phyloP scores from a whole-genome alignment of 768 basidiomycete genomes.

The Mycena polygramma region DNA sequence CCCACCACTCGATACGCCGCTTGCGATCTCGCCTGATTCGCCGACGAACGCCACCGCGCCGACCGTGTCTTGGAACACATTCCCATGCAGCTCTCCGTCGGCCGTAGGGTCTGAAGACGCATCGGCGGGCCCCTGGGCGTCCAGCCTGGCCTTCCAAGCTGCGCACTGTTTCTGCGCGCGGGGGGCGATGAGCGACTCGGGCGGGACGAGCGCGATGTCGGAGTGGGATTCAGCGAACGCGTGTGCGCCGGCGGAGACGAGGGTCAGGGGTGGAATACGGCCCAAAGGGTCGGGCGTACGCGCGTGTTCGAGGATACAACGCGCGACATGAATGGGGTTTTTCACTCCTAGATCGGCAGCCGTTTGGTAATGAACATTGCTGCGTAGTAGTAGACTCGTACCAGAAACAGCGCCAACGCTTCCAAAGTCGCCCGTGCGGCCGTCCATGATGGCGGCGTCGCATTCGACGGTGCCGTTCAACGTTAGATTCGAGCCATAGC shows the following conservation, averaged over 20 bases:
- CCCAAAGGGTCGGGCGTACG: constrained; percentile 64
- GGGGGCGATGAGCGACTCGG: constrained; percentile 63
- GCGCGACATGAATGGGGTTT: constrained; percentile 78
- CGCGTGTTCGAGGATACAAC: constrained; percentile 67
- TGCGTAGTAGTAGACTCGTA: constrained; percentile 37
- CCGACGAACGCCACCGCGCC: constrained; percentile 76
- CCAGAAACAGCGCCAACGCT: constrained; percentile 82
- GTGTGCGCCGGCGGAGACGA: constrained; percentile 73
- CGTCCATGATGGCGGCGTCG: constrained; percentile 82
- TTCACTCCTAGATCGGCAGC: constrained; percentile 62
- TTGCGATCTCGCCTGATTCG: constrained; percentile 58
- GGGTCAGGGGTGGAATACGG: constrained; percentile 78
- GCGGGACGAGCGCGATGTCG: constrained; percentile 47
- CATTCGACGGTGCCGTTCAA: constrained; percentile 82
- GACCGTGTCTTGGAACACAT: constrained; percentile 80
- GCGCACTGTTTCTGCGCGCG: constrained; percentile 68
- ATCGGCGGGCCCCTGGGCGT: not conserved
- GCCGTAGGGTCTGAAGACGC: not conserved
- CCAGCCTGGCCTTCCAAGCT: constrained; percentile 68
- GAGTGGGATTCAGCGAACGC: constrained; percentile 58
- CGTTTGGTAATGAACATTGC: not conserved
- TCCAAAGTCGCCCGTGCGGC: constrained; percentile 62
- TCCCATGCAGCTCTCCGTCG: constrained; percentile 31
- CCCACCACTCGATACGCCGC: constrained; percentile 89
- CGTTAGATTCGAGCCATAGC: constrained; percentile 85